Evolutionary conservation across 2,329 filamentous ascomycete genomes (phyloP), one percentile per base, ranked within the genome.

Genomic region (Moelleriella libera): DNA sequence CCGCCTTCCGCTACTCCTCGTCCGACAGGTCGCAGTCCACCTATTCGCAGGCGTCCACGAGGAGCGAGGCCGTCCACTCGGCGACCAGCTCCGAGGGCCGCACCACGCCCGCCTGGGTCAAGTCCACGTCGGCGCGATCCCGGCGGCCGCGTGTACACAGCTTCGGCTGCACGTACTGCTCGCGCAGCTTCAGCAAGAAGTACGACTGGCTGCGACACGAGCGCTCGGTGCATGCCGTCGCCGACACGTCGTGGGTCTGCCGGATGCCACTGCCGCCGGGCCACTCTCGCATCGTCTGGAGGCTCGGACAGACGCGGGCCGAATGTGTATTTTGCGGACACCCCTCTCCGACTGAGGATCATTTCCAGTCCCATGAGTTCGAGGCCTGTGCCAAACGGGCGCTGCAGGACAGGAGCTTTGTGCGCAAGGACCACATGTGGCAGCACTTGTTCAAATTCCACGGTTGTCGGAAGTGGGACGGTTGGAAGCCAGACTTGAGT

Each of bases 341-440:
- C 6, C 43, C 44, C 2, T 56, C 58, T 0, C 65, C 66, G 1
- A 59, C 54, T 1, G 57, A 64, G 3, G 54, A 63, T 37, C 67
- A 69, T 46, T 54, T 66, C 3, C 55, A 61, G 28, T 60, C 63
- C 4, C 67, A 69, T 49, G 65, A 69, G 48, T 69, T 68, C 28
- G 62, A 66, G 32, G 53, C 69, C 4, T 81, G 77, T 53, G 70
- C 71, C 21, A 70, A 76, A 46, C 72, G 62, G 5, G 55, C 63
- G 6, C 54, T 61, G 6, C 54, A 60, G 14, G 70, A 76, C 41
- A 68, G 66, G 9, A 65, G 59, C 1, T 69, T 69, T 47, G 60
- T 59, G 1, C 61, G 67, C 48, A 69, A 69, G 45, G 67, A 69
- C 41, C 65, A 69, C 47, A 55, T 69, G 28, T 66, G 63, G 63